A percentile compares a stretch with the other conserved stretches of the same genome.
Evolutionary conservation across 1,284 basidiomycete genomes (phyloP).

Genomic region (Volvariella volvacea): DNA sequence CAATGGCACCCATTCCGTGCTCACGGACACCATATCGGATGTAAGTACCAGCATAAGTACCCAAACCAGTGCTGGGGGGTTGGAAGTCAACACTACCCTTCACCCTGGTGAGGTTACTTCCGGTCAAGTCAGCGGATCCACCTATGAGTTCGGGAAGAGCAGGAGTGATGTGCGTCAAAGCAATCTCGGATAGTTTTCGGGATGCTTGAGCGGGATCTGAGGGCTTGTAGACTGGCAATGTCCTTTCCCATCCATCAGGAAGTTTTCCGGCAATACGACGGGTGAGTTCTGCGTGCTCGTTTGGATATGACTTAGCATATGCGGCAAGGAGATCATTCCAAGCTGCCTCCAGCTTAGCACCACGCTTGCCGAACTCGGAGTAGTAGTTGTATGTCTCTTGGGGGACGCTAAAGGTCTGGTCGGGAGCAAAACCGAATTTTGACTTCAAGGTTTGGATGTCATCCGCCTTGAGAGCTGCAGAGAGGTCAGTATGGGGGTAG

Average conservation of each 20-base stretch:
- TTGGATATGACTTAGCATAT: constrained; percentile 77
- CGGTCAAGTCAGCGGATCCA: constrained; percentile 91
- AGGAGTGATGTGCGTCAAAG: constrained; percentile 72
- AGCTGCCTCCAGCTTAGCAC: constrained; percentile 66
- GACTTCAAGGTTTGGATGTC: constrained; percentile 83
- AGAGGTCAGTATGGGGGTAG: constrained; percentile 8
- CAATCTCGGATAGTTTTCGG: constrained; percentile 90
- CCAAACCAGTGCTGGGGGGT: constrained; percentile 78
- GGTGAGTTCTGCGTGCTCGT: constrained; percentile 80
- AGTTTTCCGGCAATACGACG: constrained; percentile 83
- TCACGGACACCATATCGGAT: constrained; percentile 97
- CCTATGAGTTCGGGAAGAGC: constrained; percentile 81
- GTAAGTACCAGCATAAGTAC: constrained; percentile 83
- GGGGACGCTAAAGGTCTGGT: constrained; percentile 78
- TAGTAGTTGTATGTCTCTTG: constrained; percentile 71
- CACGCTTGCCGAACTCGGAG: constrained; percentile 58
- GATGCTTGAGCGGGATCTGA: constrained; percentile 82
- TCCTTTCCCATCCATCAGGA: constrained; percentile 82
- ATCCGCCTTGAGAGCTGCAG: constrained; percentile 83
- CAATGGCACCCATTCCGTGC: constrained; percentile 95
- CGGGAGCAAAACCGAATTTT: constrained; percentile 80
- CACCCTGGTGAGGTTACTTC: constrained; percentile 86
- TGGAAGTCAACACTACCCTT: constrained; percentile 89
- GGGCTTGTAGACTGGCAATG: constrained; percentile 78
- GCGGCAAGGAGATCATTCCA: constrained; percentile 72